Percentiles rank a stretch among this genome's conserved stretches.
Evolutionary conservation across 2,329 filamentous ascomycete genomes (phyloP).

Genomic region (Mycosphaerelloides madeirae): DNA sequence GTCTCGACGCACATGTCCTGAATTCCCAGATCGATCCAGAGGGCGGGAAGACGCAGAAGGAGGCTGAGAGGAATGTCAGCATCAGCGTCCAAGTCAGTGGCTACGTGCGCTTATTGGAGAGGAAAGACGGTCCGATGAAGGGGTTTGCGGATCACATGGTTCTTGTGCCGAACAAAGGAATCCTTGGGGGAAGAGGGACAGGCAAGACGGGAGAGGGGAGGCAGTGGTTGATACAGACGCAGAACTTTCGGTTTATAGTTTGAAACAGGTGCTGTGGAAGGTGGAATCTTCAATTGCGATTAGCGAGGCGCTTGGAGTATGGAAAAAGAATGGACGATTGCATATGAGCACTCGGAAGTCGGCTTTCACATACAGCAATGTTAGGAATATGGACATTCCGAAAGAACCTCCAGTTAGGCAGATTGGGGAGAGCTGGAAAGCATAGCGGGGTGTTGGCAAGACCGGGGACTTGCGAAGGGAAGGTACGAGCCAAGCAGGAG

Average conservation of each 20-base stretch:
- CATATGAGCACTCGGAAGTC: no score
- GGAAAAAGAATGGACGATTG: no score
- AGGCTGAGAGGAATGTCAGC: slow-evolving; percentile 57
- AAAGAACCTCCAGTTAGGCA: no score
- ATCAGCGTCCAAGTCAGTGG: slow-evolving; percentile 72
- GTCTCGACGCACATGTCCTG: slow-evolving; percentile 71
- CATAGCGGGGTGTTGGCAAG: no score
- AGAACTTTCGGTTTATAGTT: slow-evolving; percentile 42
- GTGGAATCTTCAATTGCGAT: neutral
- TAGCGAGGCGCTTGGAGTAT: no score
- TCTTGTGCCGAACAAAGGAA: slow-evolving; percentile 58
- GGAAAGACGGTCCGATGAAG: slow-evolving; percentile 57
- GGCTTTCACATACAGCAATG: no score
- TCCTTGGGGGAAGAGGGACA: slow-evolving; percentile 27
- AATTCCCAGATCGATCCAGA: slow-evolving; percentile 50
- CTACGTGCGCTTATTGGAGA: slow-evolving; percentile 60
- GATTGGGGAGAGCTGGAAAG: no score
- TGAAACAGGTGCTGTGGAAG: slow-evolving; percentile 19
- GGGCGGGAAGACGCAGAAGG: slow-evolving; percentile 29
- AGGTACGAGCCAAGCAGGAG: no score
- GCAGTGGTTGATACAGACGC: slow-evolving; percentile 40
- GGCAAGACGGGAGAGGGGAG: slow-evolving; percentile 29
- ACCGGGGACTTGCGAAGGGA: no score
- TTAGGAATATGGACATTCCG: no score
- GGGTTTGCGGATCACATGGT: slow-evolving; percentile 78